Percentiles rank a stretch among this genome's conserved stretches.
These are phyloP conservation scores for Fraxinus anomala DNA, from an alignment of 257 asterid species.

Conservation along the genomic window DNA sequence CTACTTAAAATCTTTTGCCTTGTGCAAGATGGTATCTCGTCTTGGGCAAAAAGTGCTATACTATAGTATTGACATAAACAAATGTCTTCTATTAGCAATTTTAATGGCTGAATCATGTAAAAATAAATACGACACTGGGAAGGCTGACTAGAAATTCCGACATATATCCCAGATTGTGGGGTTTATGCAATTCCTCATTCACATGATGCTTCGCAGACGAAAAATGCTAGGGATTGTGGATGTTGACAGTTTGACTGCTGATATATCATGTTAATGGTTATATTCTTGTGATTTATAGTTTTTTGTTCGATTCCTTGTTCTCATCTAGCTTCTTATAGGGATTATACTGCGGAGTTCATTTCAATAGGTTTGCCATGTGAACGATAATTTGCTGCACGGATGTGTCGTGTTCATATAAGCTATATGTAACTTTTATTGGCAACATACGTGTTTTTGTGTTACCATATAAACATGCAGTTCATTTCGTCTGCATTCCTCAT, in stretches of 20 bases:
- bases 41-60: background rate
- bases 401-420: too few relatives aligned
- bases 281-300: background rate
- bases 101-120: slow-evolving; percentile 17
- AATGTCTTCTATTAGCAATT: too few relatives aligned
- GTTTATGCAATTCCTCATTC: slow-evolving; percentile 37
- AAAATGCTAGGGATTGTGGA: slow-evolving; percentile 17
- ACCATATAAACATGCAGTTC: too few relatives aligned
- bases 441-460: too few relatives aligned
- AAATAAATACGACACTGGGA: slow-evolving; percentile 13
- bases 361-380: background rate
- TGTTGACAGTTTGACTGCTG: background rate
- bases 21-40: background rate
- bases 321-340: background rate
- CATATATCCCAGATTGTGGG: slow-evolving; percentile 13
- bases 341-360: background rate
- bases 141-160: background rate
- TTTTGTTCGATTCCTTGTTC: background rate
- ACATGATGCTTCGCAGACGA: slow-evolving; percentile 57
- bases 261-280: background rate
- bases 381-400: too few relatives aligned
- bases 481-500: too few relatives aligned
- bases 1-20: slow-evolving; percentile 24
- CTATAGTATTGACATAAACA: background rate
- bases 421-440: too few relatives aligned